phyloP scores from a whole-genome alignment of 1,284 basidiomycete species.

The Clitocybe nebularis region DNA sequence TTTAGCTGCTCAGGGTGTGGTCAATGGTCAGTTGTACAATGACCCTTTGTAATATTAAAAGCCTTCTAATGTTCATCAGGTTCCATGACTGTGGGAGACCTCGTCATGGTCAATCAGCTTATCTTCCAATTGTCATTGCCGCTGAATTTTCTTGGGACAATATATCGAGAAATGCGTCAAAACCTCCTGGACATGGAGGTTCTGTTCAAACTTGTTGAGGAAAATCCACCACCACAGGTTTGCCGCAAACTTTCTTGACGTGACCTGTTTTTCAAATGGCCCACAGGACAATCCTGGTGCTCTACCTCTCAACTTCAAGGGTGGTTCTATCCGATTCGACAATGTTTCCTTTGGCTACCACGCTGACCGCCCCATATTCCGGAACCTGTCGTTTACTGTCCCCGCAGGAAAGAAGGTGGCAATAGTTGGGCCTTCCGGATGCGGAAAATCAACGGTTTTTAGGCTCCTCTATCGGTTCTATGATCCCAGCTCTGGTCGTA shows the following conservation, averaged over 20 bases:
- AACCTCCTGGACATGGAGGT: constrained; percentile 97
- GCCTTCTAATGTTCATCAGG: constrained; percentile 40
- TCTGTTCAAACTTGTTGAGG: constrained; percentile 86
- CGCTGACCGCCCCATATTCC: constrained; percentile 87
- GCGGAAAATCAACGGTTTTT: constrained; percentile 97
- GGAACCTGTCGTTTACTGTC: constrained; percentile 84
- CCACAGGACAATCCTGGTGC: constrained; percentile 65
- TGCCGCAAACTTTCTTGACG: constrained; percentile 11
- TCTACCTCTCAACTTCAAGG: constrained; percentile 64
- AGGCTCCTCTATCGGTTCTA: constrained; percentile 95
- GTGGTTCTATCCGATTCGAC: constrained; percentile 90
- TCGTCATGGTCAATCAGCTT: constrained; percentile 99
- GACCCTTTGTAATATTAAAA: neutral
- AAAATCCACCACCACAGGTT: constrained; percentile 74
- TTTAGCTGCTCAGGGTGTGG: constrained; percentile 90
- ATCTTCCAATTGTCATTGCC: constrained; percentile 97
- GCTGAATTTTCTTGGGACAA: constrained; percentile 94
- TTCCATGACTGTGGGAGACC: constrained; percentile 96
- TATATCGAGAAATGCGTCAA: constrained; percentile 95
- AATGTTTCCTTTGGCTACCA: constrained; percentile 93
- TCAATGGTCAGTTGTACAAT: constrained; percentile 59
- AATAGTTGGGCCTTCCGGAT: constrained; percentile 94
- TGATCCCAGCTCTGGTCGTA: constrained; percentile 76
- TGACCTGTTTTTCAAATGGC: neutral
- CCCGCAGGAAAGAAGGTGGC: constrained; percentile 96